phyloP scores from a whole-genome alignment of 805 yeast genomes.

The Lachancea fermentati region DNA sequence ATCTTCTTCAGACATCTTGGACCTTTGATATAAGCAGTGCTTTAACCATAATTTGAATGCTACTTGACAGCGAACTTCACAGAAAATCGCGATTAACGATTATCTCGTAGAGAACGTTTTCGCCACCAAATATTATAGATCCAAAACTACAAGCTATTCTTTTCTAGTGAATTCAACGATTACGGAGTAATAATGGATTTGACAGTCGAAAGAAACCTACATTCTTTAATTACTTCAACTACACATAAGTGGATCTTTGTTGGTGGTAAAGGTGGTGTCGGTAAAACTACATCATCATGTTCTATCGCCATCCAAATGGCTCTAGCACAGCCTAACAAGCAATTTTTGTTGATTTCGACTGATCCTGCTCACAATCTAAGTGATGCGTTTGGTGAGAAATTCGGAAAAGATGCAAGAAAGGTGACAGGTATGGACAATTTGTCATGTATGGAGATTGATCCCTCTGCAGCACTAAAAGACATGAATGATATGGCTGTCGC shows the following conservation, averaged over 20 bases:
- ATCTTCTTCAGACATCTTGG: slow-evolving; percentile 31
- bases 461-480: slow-evolving; percentile 88
- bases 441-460: slow-evolving; percentile 98
- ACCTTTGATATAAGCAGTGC: not conserved
- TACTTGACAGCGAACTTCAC: too few relatives aligned
- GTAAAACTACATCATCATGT: slow-evolving; percentile 96
- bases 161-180: too few relatives aligned
- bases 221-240: slow-evolving; percentile 59
- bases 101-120: not conserved
- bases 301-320: slow-evolving; percentile 95
- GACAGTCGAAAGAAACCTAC: slow-evolving; percentile 65
- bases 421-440: slow-evolving; percentile 86
- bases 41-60: not conserved
- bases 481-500: slow-evolving; percentile 49
- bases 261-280: slow-evolving; percentile 99
- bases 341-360: slow-evolving; percentile 85
- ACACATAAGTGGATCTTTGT: slow-evolving; percentile 93
- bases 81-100: not conserved
- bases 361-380: slow-evolving; percentile 98
- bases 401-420: slow-evolving; percentile 91
- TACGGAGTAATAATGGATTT: too few relatives aligned
- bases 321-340: slow-evolving; percentile 66
- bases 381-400: slow-evolving; percentile 97
- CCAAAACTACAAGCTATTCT: too few relatives aligned
- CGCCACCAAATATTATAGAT: not conserved